Base-by-base conservation (phyloP, 148 eudicot species). In the Rhododendron ferrugineum region DNA sequence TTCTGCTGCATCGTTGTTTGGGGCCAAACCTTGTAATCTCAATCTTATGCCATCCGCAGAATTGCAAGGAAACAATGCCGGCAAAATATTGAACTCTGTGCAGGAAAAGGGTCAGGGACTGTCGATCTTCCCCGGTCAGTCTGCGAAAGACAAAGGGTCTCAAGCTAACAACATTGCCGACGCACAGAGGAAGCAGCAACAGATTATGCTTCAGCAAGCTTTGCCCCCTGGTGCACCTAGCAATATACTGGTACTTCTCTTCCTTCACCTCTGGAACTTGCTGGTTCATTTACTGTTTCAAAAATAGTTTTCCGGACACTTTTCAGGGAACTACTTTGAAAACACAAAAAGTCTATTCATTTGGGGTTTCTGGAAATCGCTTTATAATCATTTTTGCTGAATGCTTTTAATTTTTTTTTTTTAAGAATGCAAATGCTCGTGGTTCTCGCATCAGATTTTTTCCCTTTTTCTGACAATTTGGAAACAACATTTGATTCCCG, bases 111-210 rank as follows among this genome's bases (percentile, higher is more conserved):
- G 90, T 52, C 98, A 91, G 80, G 90, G 92, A 15, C 83, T 91
- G 47, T 56, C 91, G 0, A 88, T 91, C 74, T 90, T 92, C 76
- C 98, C 96, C 0, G 91, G 93, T 81, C 93, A 91, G 79, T 47
- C 87, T 70, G 86, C 85, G 1, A 95, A 92, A 89, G 99, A 94
- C 34, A 95, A 93, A 84, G 87, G 86, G 82, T 85, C 90, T 72
- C 93, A 90, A 36, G 82, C 91, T 32, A 78, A 86, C 16, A 90
- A 62, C 85, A 89, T 84, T 2, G 62, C 92, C 4, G 99, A 95
- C 79, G 87, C 91, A 36, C 98, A 89, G 85, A 93, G 93, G 75
- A 97, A 97, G 91, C 99, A 87, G 90, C 99, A 86, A 40, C 94
- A 92, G 83, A 88, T 92, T 66, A 81, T 96, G 85, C 90, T 94